phyloP scores from a whole-genome alignment of 495 filamentous ascomycete genomes.

The Aspergillus panamensis region DNA sequence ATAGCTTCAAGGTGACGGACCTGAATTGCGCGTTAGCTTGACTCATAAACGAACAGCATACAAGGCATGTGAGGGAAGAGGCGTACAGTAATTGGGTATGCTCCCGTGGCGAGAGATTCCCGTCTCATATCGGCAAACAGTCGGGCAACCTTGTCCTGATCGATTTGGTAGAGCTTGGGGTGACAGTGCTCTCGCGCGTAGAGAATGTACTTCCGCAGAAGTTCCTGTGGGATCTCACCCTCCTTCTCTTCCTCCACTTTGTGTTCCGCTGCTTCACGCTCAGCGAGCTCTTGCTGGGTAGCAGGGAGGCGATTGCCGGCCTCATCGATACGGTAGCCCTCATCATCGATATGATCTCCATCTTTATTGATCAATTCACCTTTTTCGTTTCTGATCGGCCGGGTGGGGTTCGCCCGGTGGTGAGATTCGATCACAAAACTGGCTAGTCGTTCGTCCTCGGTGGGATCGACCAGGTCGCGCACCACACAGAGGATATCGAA shows the following conservation, averaged over 20 bases:
- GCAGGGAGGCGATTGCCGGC: conserved; percentile 36
- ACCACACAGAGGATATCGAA: conserved; percentile 99
- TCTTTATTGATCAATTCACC: conserved; percentile 63
- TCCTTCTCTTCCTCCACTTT: conserved; percentile 58
- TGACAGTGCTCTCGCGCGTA: conserved; percentile 87
- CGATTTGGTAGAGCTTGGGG: conserved; percentile 96
- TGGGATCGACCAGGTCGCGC: conserved; percentile 93
- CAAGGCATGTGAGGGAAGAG: conserved; percentile 6
- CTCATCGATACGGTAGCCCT: conserved; percentile 42
- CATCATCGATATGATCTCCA: conserved; percentile 45
- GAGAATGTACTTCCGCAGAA: conserved; percentile 94
- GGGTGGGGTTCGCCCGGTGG: conserved; percentile 76
- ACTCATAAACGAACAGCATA: conserved; percentile 1
- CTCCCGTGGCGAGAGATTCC: conserved; percentile 87
- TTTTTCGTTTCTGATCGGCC: conserved; percentile 49
- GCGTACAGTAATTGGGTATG: conserved; percentile 94
- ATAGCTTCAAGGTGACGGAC: conserved; percentile 97
- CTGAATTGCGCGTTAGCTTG: conserved; percentile 40
- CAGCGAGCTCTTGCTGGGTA: conserved; percentile 32
- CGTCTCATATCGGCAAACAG: conserved; percentile 95
- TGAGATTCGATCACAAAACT: conserved; percentile 94
- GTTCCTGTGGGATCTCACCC: conserved; percentile 83
- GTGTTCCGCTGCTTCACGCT: conserved; percentile 39
- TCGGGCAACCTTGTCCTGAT: conserved; percentile 92
- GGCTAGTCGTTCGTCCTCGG: conserved; percentile 91